phyloP scores from a whole-genome alignment of 768 basidiomycete species.

The Sarcodon aspratus region DNA sequence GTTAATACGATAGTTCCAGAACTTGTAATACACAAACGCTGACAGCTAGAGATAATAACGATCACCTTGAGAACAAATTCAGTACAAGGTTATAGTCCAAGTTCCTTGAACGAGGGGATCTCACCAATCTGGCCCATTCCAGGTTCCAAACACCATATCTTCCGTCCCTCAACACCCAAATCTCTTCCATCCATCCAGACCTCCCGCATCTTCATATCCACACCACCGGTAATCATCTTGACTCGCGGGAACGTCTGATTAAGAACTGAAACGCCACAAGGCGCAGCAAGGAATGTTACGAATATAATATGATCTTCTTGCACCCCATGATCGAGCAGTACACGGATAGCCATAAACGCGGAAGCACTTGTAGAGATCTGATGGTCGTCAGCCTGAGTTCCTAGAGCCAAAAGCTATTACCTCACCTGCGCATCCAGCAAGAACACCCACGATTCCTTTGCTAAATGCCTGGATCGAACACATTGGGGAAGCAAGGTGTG shows the following conservation, averaged over 20 bases:
- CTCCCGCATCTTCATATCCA: constrained; percentile 71
- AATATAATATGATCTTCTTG: constrained; percentile 78
- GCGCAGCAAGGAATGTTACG: constrained; percentile 79
- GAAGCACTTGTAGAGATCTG: constrained; percentile 92
- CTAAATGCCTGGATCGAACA: constrained; percentile 54
- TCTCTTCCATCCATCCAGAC: constrained; percentile 31
- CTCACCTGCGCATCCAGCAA: constrained; percentile 80
- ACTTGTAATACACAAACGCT: too few relatives aligned
- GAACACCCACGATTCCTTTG: constrained; percentile 70
- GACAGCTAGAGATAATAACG: constrained; percentile 24
- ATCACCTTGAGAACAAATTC: constrained; percentile 18
- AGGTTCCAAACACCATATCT: constrained; percentile 78
- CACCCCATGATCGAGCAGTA: constrained; percentile 89
- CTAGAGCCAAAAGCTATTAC: not conserved
- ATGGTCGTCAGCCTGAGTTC: not conserved
- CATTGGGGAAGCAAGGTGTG: constrained; percentile 70
- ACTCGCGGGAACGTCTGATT: constrained; percentile 77
- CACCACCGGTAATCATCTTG: constrained; percentile 74
- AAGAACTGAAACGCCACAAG: constrained; percentile 68
- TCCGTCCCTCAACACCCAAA: constrained; percentile 30
- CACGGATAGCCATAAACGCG: constrained; percentile 90
- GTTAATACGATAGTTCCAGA: too few relatives aligned
- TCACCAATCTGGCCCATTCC: constrained; percentile 61
- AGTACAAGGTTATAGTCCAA: not conserved
- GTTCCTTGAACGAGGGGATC: not conserved